Conservation (phyloP, 441 rosid genomes). For the Corymbia calophylla region DNA sequence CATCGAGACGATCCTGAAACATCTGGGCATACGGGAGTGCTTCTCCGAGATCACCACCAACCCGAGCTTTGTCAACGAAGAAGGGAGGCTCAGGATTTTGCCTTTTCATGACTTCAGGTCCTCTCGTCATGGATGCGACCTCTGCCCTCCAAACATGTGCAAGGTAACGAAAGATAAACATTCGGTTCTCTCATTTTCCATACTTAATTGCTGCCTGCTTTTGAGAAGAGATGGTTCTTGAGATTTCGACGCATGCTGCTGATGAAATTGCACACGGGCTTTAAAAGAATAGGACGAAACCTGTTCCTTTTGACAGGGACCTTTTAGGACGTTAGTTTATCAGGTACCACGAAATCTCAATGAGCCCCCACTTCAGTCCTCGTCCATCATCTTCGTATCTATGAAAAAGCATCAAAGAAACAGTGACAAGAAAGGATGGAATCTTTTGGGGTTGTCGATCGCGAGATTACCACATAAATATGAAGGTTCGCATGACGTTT, state of each 20-base stretch:
- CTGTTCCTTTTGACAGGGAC: neutral
- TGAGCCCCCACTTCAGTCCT: neutral
- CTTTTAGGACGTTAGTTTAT: neutral
- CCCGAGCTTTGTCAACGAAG: constrained; percentile 20
- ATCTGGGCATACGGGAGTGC: neutral
- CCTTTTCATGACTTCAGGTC: constrained; percentile 15
- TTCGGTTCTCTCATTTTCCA: neutral
- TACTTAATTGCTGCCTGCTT: neutral
- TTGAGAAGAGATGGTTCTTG: neutral
- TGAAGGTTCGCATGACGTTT: neutral
- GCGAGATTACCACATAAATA: neutral
- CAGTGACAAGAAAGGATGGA: neutral
- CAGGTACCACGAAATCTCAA: neutral
- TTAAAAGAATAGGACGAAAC: neutral
- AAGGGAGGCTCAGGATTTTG: constrained; percentile 23
- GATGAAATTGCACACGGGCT: neutral
- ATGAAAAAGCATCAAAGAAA: neutral
- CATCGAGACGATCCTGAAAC: constrained; percentile 28
- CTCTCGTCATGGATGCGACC: constrained; percentile 18
- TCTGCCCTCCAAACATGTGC: constrained; percentile 31
- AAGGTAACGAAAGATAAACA: constrained; percentile 14
- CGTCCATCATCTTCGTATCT: neutral
- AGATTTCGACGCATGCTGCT: neutral
- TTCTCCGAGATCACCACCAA: constrained; percentile 14
- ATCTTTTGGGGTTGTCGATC: neutral